Evolutionary conservation across 495 filamentous ascomycete species (phyloP).

Genomic region (Aspergillus wentii): DNA sequence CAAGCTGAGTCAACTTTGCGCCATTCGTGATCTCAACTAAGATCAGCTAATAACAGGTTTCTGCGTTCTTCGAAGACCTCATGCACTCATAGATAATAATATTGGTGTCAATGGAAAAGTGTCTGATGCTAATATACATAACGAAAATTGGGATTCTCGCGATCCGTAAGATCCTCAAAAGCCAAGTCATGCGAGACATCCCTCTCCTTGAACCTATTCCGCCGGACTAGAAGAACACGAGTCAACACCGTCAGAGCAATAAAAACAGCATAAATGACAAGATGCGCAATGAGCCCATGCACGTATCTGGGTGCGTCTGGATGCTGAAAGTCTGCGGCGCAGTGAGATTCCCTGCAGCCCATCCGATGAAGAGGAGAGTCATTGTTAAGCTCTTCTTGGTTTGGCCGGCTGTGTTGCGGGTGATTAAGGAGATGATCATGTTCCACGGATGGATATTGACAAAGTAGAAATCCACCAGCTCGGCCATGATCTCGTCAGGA

Average conservation of each 20-base stretch:
- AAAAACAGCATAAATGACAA: conserved; percentile 17
- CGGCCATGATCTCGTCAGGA: too few species aligned
- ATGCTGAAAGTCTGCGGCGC: conserved; percentile 28
- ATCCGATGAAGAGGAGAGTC: conserved; percentile 22
- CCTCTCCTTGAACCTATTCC: conserved; percentile 9
- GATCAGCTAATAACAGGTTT: too few species aligned
- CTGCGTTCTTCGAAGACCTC: too few species aligned
- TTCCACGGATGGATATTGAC: too few species aligned
- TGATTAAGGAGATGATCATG: conserved; percentile 41
- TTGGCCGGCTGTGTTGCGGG: conserved; percentile 55
- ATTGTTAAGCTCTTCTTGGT: conserved; percentile 50
- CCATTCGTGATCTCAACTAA: too few species aligned
- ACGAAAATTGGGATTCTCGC: conserved; percentile 53
- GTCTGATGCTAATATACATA: too few species aligned
- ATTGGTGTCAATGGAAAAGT: too few species aligned
- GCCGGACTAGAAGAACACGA: conserved; percentile 8
- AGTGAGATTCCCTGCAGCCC: conserved; percentile 23
- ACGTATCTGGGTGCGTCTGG: conserved; percentile 23
- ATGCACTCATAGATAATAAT: too few species aligned
- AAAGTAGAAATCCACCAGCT: too few species aligned
- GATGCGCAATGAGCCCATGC: conserved; percentile 15
- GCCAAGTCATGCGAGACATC: conserved; percentile 20
- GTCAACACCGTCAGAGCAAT: conserved; percentile 7
- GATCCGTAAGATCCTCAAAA: conserved; percentile 57
- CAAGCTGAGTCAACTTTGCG: too few species aligned